phyloP scores from a whole-genome alignment of 352 stramenopile species.

The Blastocystis sp. region DNA sequence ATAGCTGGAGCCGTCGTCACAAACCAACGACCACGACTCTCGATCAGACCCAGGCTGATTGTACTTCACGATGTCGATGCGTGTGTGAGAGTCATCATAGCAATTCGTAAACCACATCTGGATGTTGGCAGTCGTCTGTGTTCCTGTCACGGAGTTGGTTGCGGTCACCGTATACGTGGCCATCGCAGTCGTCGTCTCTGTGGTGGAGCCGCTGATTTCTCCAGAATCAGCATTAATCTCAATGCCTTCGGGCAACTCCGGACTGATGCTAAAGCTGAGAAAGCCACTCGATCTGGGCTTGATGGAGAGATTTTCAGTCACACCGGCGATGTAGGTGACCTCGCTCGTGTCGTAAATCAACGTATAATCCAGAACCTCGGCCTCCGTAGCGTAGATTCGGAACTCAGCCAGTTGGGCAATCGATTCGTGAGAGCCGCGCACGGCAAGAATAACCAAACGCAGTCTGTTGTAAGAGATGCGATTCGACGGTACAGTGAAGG shows the following conservation, averaged over 20 bases:
- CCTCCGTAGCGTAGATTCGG: neutral
- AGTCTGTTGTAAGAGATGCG: conserved; percentile 30
- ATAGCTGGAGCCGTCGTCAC: neutral
- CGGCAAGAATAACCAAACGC: neutral
- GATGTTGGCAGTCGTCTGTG: neutral
- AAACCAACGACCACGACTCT: conserved; percentile 30
- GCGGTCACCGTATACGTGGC: conserved; percentile 4
- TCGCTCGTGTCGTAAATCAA: neutral
- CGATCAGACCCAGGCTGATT: conserved; percentile 24
- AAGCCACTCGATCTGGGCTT: conserved; percentile 24
- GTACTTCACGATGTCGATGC: conserved; percentile 33
- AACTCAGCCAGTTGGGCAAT: conserved; percentile 40
- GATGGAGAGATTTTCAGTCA: conserved; percentile 32
- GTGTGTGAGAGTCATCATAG: neutral
- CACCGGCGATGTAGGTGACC: neutral
- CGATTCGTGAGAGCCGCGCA: neutral
- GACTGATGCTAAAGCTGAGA: conserved; percentile 5
- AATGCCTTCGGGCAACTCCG: conserved; percentile 19
- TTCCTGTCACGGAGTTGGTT: neutral
- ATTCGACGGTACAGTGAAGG: conserved; percentile 27
- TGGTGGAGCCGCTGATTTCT: conserved; percentile 40
- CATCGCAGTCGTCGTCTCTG: neutral
- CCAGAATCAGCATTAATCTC: conserved; percentile 21
- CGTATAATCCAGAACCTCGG: neutral
- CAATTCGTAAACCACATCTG: neutral